Percentiles rank a stretch among this genome's conserved stretches.
These are phyloP conservation scores for Hordeum pubiflorum DNA, from an alignment of 202 grass and related monocot genomes.

Conservation along the genomic window DNA sequence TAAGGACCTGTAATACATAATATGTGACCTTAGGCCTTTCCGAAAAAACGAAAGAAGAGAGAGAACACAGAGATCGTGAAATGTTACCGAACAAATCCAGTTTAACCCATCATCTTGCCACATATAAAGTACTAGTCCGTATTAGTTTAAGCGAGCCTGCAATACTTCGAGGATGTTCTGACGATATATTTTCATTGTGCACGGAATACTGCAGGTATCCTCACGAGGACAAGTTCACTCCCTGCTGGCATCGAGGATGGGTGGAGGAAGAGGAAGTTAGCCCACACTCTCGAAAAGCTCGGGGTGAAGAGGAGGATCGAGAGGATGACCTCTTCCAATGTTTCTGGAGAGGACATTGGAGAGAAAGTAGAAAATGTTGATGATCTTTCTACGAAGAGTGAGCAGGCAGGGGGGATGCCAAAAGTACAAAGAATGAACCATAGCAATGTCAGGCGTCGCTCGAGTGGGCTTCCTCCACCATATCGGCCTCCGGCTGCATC, in stretches of 20 bases:
- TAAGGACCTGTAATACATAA: no score
- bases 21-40: no score
- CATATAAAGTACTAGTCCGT: background rate
- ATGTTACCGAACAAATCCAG: background rate
- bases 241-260: conserved; percentile 57
- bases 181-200: background rate
- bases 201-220: conserved; percentile 17
- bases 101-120: background rate
- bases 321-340: conserved; percentile 53
- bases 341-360: conserved; percentile 7
- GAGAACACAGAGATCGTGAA: background rate
- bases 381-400: conserved; percentile 10
- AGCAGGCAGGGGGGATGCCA: background rate
- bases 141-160: background rate
- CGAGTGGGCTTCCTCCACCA: conserved; percentile 26
- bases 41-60: no score
- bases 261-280: conserved; percentile 62
- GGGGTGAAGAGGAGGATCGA: conserved; percentile 68
- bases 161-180: background rate
- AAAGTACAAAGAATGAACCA: background rate
- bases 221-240: conserved; percentile 64
- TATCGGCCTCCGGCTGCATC: conserved; percentile 19
- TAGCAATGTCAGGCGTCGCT: conserved; percentile 18
- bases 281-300: conserved; percentile 50
- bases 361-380: background rate